Conservation (phyloP, 2,329 filamentous ascomycete species). For the Exophiala lecanii-corni region DNA sequence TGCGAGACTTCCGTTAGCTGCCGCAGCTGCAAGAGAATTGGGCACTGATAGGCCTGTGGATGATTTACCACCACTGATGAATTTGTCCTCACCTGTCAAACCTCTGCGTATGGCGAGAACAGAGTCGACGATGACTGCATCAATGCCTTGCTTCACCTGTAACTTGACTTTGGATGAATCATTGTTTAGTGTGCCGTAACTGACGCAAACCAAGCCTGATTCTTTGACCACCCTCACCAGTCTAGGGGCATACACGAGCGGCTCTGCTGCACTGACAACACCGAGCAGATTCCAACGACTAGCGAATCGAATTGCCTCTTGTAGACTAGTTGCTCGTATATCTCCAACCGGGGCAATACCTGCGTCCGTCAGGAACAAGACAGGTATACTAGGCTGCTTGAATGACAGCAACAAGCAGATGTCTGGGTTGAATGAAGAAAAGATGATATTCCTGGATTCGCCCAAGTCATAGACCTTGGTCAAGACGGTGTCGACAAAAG, state of each 20-base stretch:
- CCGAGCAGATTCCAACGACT: constrained; percentile 91
- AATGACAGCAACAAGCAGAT: constrained; percentile 90
- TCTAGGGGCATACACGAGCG: constrained; percentile 81
- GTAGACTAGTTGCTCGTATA: constrained; percentile 81
- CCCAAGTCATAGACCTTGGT: constrained; percentile 83
- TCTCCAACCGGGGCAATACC: constrained; percentile 79
- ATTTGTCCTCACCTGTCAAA: constrained; percentile 51
- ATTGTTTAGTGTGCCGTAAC: constrained; percentile 89
- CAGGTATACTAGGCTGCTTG: constrained; percentile 95
- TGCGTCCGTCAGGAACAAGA: constrained; percentile 89
- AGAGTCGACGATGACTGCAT: constrained; percentile 94
- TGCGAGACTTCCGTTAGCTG: constrained; percentile 1
- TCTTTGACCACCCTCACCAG: constrained; percentile 92
- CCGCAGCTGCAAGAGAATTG: not conserved
- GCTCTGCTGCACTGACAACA: constrained; percentile 82
- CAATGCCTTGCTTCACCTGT: constrained; percentile 92
- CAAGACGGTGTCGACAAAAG: constrained; percentile 90
- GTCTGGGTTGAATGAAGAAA: constrained; percentile 96
- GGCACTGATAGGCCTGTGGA: not conserved
- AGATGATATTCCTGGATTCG: constrained; percentile 83
- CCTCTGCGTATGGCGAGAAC: constrained; percentile 91
- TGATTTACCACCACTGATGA: not conserved
- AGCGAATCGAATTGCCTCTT: constrained; percentile 93
- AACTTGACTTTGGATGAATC: constrained; percentile 77
- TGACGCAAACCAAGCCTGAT: constrained; percentile 87